Base-by-base conservation (phyloP, 306 rosid genomes). In the Lagenaria siceraria region DNA sequence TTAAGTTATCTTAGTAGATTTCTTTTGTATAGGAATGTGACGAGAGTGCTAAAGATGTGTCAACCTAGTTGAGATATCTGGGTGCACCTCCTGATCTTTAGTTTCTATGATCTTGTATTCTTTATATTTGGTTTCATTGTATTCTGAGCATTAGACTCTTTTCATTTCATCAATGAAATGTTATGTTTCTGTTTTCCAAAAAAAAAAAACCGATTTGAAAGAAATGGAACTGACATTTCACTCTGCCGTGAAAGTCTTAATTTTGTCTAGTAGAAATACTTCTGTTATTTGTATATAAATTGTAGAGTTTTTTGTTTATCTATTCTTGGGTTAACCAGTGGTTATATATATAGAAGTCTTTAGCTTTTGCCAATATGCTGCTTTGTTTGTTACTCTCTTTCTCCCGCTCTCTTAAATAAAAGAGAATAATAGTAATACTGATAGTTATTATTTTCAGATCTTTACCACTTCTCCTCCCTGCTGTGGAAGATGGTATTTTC, bases 401-500 rank as follows among this genome's bases (percentile, higher is more conserved):
- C 2, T 49, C 54, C 18, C 17, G 12, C 51, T 35, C 27, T 12
- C 31, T 66, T 12, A 40, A 36, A 38, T 68, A 73, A 17, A 17
- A 29, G 7, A 15, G 15, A 27, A 35, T 1, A 3, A 25, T 31
- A 35, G 21, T 74, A 40, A 12, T 36, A 1, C 11, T 63, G 22
- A 19, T 24, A 60, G 42, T 77, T 35, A 17, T 74, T 48, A 13
- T 76, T 76, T 78, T 15, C 89, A 95, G 99, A 79, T 92, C 99
- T 75, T 86, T 95, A 66, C 99, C 97, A 38, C 89, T 95, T 79
- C 97, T 95, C 75, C 96, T 95, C 58, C 99, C 99, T 8, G 96
- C 92, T 56, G 99, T 95, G 48, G 99, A 95, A 83, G 97, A 95
- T 88, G 99, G 99, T 11, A 92, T 95, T 81, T 89, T 95, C 84